Conservation (phyloP, 2,329 filamentous ascomycete genomes). For the Dothidotthia symphoricarpi region DNA sequence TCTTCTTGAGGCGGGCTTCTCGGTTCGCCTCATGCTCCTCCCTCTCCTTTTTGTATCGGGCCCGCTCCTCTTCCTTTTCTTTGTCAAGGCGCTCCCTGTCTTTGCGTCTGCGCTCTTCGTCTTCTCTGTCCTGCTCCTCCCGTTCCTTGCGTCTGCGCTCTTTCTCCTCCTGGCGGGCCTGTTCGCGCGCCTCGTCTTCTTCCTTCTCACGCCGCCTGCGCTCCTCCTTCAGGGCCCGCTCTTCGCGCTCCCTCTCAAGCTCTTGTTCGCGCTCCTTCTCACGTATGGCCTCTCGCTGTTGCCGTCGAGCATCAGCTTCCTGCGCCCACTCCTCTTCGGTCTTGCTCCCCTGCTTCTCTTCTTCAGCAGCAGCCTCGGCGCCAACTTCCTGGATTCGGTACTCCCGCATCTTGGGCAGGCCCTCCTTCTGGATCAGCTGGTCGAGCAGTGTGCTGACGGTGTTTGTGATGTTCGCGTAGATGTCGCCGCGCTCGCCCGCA, state of each 20-base stretch:
- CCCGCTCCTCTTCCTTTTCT: slow-evolving; percentile 53
- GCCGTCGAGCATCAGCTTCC: slow-evolving; percentile 61
- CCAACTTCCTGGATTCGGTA: slow-evolving; percentile 68
- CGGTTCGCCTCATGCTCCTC: slow-evolving; percentile 46
- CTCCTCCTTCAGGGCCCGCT: slow-evolving; percentile 57
- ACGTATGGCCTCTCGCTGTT: slow-evolving; percentile 61
- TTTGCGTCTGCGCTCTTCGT: slow-evolving; percentile 33
- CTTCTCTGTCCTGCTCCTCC: slow-evolving; percentile 31
- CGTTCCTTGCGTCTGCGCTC: slow-evolving; percentile 41
- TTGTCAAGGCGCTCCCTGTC: slow-evolving; percentile 32
- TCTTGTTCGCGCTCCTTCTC: slow-evolving; percentile 62
- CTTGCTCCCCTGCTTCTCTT: slow-evolving; percentile 65
- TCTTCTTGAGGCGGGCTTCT: slow-evolving; percentile 44
- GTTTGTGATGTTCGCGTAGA: slow-evolving; percentile 69
- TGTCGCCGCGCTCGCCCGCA: slow-evolving; percentile 70
- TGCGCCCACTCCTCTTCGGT: slow-evolving; percentile 71
- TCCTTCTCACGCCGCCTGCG: slow-evolving; percentile 51
- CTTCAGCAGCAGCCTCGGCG: slow-evolving; percentile 64
- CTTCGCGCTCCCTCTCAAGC: slow-evolving; percentile 54
- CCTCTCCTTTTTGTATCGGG: slow-evolving; percentile 47
- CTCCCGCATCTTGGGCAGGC: slow-evolving; percentile 68
- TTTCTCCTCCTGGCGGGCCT: slow-evolving; percentile 47
- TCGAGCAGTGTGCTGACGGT: slow-evolving; percentile 69
- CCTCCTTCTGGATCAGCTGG: slow-evolving; percentile 56
- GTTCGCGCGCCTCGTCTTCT: slow-evolving; percentile 48